These are phyloP conservation scores for Ulmus americana DNA, from an alignment of 331 rosid species.

Conservation along the genomic window DNA sequence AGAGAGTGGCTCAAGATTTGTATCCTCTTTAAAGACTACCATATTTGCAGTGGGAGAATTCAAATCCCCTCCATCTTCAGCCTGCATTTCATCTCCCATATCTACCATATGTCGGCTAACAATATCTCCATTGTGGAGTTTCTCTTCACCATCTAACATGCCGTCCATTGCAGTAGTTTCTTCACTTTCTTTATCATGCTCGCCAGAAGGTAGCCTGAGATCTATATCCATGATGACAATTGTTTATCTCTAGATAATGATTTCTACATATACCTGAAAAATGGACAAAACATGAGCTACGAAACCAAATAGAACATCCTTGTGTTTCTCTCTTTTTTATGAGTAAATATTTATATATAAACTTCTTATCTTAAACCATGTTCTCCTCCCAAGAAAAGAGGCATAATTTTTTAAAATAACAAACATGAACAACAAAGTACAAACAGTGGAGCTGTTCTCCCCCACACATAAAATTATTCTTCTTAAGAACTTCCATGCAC, in stretches of 20 bases:
- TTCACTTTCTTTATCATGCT: slow-evolving; percentile 71
- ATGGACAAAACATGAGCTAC: slow-evolving; percentile 14
- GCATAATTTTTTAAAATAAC: neutral
- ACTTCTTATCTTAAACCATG: neutral
- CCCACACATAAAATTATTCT: neutral
- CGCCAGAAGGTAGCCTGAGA: slow-evolving; percentile 92
- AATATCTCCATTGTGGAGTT: slow-evolving; percentile 63
- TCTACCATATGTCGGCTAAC: slow-evolving; percentile 56
- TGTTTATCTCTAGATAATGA: slow-evolving; percentile 29
- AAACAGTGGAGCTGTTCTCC: neutral
- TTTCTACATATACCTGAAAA: slow-evolving; percentile 49
- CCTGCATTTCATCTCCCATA: slow-evolving; percentile 44
- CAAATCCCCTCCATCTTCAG: slow-evolving; percentile 75
- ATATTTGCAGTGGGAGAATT: slow-evolving; percentile 62
- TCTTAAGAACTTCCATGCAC: slow-evolving; percentile 4
- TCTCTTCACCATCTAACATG: slow-evolving; percentile 75
- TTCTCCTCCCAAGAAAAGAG: neutral
- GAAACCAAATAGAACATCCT: neutral
- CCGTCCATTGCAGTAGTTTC: slow-evolving; percentile 62
- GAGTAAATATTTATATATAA: neutral
- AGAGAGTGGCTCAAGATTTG: slow-evolving; percentile 91
- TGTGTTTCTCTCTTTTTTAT: neutral
- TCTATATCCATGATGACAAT: slow-evolving; percentile 74
- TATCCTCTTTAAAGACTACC: slow-evolving; percentile 70
- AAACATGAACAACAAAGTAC: neutral